Conservation (phyloP, 1,139 yeast genomes). For the Candida labiduridarum region DNA sequence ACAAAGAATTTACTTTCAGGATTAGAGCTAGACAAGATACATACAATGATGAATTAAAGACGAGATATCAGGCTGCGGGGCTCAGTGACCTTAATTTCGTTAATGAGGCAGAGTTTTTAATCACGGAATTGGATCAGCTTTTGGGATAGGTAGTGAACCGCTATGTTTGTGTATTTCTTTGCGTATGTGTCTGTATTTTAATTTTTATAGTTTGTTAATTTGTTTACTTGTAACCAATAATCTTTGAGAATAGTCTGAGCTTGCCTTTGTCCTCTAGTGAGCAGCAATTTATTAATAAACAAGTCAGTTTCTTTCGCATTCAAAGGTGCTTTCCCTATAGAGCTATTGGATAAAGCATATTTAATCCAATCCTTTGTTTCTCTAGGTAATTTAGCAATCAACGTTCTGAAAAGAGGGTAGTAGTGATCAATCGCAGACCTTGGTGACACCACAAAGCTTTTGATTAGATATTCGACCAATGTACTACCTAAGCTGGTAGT, state of each 20-base stretch:
- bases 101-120: constrained; percentile 64
- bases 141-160: constrained; percentile 20
- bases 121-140: constrained; percentile 48
- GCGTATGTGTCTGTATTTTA: constrained; percentile 1
- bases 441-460: constrained; percentile 47
- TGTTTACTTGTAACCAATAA: constrained; percentile 64
- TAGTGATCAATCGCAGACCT: constrained; percentile 65
- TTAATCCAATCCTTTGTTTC: constrained; percentile 49
- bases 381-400: constrained; percentile 56
- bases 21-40: constrained; percentile 81
- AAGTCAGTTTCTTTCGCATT: constrained; percentile 22
- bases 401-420: constrained; percentile 54
- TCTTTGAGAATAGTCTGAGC: constrained; percentile 59
- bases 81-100: constrained; percentile 59
- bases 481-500: constrained; percentile 20
- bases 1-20: constrained; percentile 73
- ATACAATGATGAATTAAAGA: constrained; percentile 76
- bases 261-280: constrained; percentile 66
- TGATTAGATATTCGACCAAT: constrained; percentile 34
- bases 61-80: constrained; percentile 69
- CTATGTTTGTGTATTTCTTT: too few relatives aligned
- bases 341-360: constrained; percentile 22
- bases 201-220: constrained; percentile 45
- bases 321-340: constrained; percentile 17
- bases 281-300: constrained; percentile 56